These are phyloP conservation scores for Allium sativum DNA, from an alignment of 106 monocot genomes.

Conservation along the genomic window DNA sequence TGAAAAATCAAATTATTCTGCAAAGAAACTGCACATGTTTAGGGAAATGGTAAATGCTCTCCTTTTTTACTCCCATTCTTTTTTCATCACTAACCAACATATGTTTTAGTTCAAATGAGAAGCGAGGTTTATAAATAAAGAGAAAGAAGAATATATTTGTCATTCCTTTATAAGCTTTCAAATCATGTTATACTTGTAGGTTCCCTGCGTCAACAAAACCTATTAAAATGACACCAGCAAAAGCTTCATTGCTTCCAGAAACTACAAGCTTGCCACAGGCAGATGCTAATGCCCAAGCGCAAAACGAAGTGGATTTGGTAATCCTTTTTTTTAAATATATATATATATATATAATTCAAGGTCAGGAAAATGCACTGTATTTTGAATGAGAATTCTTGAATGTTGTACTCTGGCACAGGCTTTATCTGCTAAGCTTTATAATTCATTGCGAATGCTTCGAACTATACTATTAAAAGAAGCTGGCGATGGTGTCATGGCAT, in stretches of 20 bases:
- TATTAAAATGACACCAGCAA: slow-evolving; percentile 37
- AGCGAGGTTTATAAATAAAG: too few species aligned
- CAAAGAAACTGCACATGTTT: too few species aligned
- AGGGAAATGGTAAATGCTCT: too few species aligned
- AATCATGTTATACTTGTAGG: slow-evolving; percentile 21
- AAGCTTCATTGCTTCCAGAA: slow-evolving; percentile 29
- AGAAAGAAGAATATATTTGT: too few species aligned
- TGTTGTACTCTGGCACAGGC: slow-evolving; percentile 19
- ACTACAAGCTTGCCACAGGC: slow-evolving; percentile 12
- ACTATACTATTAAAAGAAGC: slow-evolving; percentile 53
- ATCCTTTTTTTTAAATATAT: background rate
- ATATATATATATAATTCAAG: too few species aligned
- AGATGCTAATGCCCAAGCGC: slow-evolving; percentile 13
- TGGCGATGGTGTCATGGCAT: slow-evolving; percentile 48
- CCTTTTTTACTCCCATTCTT: too few species aligned
- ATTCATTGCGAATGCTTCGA: slow-evolving; percentile 46
- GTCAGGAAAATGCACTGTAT: background rate
- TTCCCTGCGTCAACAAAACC: slow-evolving; percentile 55
- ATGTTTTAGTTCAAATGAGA: too few species aligned
- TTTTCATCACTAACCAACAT: too few species aligned
- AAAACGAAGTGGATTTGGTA: slow-evolving; percentile 55
- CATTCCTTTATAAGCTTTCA: too few species aligned
- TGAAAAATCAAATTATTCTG: too few species aligned
- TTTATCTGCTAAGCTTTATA: slow-evolving; percentile 49
- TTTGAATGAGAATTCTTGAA: background rate